phyloP scores from a whole-genome alignment of 805 yeast species.

The Spathaspora girioi region DNA sequence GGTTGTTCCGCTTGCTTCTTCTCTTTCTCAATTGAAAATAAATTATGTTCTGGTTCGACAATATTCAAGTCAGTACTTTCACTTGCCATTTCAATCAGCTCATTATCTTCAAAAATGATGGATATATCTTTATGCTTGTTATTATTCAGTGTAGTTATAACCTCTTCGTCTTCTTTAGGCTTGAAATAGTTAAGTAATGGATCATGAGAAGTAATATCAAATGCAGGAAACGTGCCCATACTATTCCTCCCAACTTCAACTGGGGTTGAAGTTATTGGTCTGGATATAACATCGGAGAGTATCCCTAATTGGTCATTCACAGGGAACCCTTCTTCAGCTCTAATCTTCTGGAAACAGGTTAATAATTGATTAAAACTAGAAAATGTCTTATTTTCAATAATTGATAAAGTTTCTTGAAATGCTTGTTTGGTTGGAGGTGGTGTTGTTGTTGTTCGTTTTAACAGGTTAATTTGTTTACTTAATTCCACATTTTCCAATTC shows the following conservation, averaged over 20 bases:
- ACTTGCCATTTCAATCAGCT: neutral
- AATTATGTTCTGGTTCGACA: neutral
- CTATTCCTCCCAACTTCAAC: conserved; percentile 3
- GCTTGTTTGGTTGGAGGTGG: conserved; percentile 23
- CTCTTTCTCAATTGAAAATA: neutral
- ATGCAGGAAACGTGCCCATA: neutral
- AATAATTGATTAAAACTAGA: conserved; percentile 44
- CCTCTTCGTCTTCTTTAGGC: neutral
- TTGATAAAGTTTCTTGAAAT: conserved; percentile 32
- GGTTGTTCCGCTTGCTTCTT: neutral
- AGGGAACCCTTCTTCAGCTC: conserved; percentile 38
- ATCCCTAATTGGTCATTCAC: conserved; percentile 4
- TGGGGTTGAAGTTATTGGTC: conserved; percentile 19
- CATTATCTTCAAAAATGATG: conserved; percentile 1
- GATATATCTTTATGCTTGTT: neutral
- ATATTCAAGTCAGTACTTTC: neutral
- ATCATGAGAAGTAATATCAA: neutral
- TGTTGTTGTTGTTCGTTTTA: conserved; percentile 34
- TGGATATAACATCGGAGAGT: neutral
- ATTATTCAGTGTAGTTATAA: neutral
- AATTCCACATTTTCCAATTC: conserved; percentile 49
- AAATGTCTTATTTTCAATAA: conserved; percentile 40
- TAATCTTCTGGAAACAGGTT: conserved; percentile 37
- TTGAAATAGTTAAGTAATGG: neutral
- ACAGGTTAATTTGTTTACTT: conserved; percentile 45